Percentiles rank a stretch among this genome's conserved stretches.
These are phyloP conservation scores for Acrocalymma vagum DNA, from an alignment of 2,329 filamentous ascomycete species.

Conservation along the genomic window DNA sequence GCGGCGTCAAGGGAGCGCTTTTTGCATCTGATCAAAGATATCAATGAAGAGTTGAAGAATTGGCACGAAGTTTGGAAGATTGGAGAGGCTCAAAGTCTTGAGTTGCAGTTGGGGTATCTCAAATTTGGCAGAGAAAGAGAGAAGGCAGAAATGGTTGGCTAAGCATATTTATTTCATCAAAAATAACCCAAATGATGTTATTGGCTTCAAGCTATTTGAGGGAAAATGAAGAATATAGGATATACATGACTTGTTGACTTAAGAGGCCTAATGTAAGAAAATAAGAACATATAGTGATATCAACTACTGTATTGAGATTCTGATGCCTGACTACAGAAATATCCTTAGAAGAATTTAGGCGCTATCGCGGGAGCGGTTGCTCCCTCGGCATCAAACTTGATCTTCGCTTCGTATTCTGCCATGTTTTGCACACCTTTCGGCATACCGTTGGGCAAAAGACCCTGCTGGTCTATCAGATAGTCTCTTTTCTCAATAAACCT, in stretches of 20 bases:
- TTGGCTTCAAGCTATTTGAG: no score
- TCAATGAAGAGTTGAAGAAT: constrained; percentile 4
- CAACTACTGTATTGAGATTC: no score
- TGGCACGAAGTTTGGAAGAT: constrained; percentile 8
- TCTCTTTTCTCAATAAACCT: constrained; percentile 40
- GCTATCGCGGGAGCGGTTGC: no score
- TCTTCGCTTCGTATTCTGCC: constrained; percentile 17
- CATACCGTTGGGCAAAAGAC: constrained; percentile 46
- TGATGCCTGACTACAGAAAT: no score
- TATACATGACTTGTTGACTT: no score
- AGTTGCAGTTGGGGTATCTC: constrained; percentile 20
- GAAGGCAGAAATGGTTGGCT: constrained; percentile 13
- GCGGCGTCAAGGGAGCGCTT: constrained; percentile 8
- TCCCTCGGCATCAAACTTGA: no score
- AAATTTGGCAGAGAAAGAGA: constrained; percentile 17
- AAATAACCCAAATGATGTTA: no score
- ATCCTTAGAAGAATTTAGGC: no score
- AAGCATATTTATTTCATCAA: no score
- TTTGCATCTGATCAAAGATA: constrained; percentile 7
- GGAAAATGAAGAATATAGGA: no score
- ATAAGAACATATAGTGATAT: no score
- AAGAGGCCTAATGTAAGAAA: no score
- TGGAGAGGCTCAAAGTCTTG: constrained; percentile 5
- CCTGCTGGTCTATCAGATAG: constrained; percentile 48
- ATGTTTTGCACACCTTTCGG: constrained; percentile 47